Conservation (phyloP, 148 eudicot genomes). For the Tetragonia tetragonoides region DNA sequence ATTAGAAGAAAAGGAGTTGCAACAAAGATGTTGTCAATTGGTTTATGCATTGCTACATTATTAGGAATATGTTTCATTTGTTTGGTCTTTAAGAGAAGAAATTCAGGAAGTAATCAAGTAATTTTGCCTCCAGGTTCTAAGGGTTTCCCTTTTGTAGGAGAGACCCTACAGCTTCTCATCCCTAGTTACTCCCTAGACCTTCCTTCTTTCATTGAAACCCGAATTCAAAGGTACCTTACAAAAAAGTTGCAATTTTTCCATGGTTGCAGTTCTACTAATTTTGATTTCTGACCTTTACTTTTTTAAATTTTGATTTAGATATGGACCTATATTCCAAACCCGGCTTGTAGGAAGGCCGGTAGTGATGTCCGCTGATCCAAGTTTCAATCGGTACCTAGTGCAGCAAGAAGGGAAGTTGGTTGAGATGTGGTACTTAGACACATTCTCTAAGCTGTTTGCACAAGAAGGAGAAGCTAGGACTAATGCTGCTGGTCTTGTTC, state of each 20-base stretch:
- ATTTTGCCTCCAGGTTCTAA: constrained; percentile 41
- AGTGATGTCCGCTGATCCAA: constrained; percentile 46
- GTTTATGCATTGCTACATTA: constrained; percentile 21
- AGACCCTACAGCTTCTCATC: constrained; percentile 37
- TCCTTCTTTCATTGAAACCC: constrained; percentile 31
- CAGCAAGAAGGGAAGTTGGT: constrained; percentile 52
- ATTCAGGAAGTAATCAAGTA: constrained; percentile 15
- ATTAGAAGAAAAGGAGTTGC: no score
- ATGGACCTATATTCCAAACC: constrained; percentile 48
- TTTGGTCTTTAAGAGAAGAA: background rate
- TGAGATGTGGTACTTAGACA: constrained; percentile 51
- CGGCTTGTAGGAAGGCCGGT: constrained; percentile 46
- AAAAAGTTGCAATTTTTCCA: background rate
- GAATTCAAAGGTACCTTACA: constrained; percentile 31
- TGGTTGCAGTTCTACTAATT: background rate
- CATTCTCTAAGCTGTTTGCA: constrained; percentile 46
- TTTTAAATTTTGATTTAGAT: constrained; percentile 10
- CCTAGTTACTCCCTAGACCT: constrained; percentile 39
- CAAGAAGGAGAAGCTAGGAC: constrained; percentile 45
- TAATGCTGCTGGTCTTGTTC: constrained; percentile 42
- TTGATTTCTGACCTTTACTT: background rate
- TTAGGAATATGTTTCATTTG: constrained; percentile 22
- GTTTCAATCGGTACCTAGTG: constrained; percentile 38
- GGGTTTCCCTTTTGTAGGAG: constrained; percentile 44
- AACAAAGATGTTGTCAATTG: constrained; percentile 16